Evolutionary conservation across 164 flowering plant genomes (phyloP).

Genomic region (Sextonia rubra): DNA sequence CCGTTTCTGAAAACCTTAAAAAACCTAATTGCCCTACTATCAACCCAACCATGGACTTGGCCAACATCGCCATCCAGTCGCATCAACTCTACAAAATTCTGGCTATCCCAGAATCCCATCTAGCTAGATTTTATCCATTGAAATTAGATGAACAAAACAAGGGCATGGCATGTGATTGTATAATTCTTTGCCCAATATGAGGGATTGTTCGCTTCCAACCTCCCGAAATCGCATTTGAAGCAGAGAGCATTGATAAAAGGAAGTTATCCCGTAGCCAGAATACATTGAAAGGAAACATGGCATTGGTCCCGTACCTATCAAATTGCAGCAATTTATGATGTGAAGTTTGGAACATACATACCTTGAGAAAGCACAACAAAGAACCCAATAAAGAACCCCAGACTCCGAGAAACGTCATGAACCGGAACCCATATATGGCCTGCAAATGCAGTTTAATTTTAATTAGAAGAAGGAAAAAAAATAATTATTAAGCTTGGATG

Average conservation of each 20-base stretch:
- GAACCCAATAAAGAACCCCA: slow-evolving; percentile 73
- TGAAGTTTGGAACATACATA: slow-evolving; percentile 9
- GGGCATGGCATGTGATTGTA: neutral
- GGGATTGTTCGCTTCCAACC: neutral
- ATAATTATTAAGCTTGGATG: too few species aligned
- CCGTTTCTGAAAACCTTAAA: too few species aligned
- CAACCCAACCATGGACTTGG: too few species aligned
- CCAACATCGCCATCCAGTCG: too few species aligned
- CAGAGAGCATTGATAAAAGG: neutral
- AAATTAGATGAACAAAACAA: neutral
- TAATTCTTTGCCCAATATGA: neutral
- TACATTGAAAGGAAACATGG: neutral
- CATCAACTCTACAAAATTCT: too few species aligned
- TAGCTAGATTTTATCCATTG: too few species aligned
- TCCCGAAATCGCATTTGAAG: neutral
- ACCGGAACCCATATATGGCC: slow-evolving; percentile 63
- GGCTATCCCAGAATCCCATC: too few species aligned
- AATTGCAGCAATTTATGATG: neutral
- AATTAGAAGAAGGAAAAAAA: too few species aligned
- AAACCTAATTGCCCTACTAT: too few species aligned
- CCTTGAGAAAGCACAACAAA: slow-evolving; percentile 68
- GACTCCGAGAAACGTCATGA: slow-evolving; percentile 64
- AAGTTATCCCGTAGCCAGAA: neutral
- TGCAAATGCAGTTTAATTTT: slow-evolving; percentile 15
- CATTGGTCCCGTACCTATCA: neutral